Evolutionary conservation across 257 asterid species (phyloP).

Genomic region (Penstemon eatonii): DNA sequence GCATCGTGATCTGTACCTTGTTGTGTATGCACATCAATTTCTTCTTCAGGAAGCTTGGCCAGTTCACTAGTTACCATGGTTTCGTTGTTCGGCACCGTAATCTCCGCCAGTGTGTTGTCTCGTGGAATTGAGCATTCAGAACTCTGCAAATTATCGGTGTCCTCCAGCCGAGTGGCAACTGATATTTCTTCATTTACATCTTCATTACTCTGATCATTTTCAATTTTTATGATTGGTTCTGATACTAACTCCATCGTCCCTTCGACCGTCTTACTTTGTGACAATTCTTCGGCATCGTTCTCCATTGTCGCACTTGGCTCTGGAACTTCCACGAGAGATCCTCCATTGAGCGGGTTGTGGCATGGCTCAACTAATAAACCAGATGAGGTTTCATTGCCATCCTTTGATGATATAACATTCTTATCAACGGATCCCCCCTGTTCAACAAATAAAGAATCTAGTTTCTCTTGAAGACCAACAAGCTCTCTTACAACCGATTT

Average conservation of each 20-base stretch:
- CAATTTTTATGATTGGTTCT: not conserved
- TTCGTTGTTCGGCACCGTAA: not conserved
- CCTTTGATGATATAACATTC: constrained; percentile 6
- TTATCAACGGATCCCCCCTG: constrained; percentile 11
- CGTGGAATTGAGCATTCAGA: constrained; percentile 2
- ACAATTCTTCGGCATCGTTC: constrained; percentile 12
- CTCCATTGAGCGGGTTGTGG: constrained; percentile 24
- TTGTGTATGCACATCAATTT: constrained; percentile 10
- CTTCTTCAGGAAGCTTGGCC: constrained; percentile 29
- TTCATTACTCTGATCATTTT: constrained; percentile 24
- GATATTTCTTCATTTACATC: constrained; percentile 11
- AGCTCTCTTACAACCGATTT: constrained; percentile 67
- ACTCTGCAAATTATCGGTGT: not conserved
- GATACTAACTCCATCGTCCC: constrained; percentile 1
- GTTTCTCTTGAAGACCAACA: constrained; percentile 66
- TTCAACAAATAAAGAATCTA: constrained; percentile 39
- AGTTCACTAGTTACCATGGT: constrained; percentile 1
- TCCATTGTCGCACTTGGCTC: constrained; percentile 1
- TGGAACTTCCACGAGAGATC: constrained; percentile 13
- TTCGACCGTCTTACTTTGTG: not conserved
- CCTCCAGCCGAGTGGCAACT: not conserved
- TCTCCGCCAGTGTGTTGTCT: not conserved
- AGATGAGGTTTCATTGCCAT: not conserved
- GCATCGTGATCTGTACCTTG: constrained; percentile 10
- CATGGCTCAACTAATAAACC: constrained; percentile 15